Evolutionary conservation across 2,329 filamentous ascomycete species (phyloP).

Genomic region (Elsinoe fawcettii): DNA sequence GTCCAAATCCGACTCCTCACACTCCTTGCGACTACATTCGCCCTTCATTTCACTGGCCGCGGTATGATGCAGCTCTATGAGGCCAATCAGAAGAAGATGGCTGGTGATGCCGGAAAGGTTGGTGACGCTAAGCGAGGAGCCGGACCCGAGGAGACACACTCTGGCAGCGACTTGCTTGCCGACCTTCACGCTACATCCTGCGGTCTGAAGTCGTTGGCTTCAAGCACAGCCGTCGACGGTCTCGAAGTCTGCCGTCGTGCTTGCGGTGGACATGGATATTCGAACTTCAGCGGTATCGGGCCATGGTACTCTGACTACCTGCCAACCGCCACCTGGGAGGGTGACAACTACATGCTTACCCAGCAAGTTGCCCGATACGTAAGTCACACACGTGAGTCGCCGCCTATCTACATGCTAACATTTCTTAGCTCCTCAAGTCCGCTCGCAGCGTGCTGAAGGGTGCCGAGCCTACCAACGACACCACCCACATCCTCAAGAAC

Average conservation of each 20-base stretch:
- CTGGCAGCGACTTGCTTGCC: constrained; percentile 60
- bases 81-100: constrained; percentile 63
- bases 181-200: constrained; percentile 71
- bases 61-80: constrained; percentile 68
- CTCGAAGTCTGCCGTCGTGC: constrained; percentile 67
- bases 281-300: constrained; percentile 67
- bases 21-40: constrained; percentile 64
- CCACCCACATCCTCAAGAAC: constrained; percentile 55
- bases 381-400: constrained; percentile 28
- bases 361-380: constrained; percentile 69
- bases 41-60: constrained; percentile 70
- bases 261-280: constrained; percentile 71
- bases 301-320: constrained; percentile 69
- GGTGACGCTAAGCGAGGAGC: constrained; percentile 46
- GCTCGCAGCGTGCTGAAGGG: constrained; percentile 61
- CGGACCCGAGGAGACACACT: constrained; percentile 59
- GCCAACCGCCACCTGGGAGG: constrained; percentile 65
- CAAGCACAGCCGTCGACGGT: constrained; percentile 64
- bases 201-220: constrained; percentile 65
- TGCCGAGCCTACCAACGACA: constrained; percentile 59
- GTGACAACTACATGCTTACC: constrained; percentile 76
- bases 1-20: constrained; percentile 67
- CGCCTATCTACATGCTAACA: no score
- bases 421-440: constrained; percentile 57
- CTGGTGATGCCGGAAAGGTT: constrained; percentile 36